Evolutionary conservation across 306 rosid genomes (phyloP).

Genomic region (Cucurbita pepo): DNA sequence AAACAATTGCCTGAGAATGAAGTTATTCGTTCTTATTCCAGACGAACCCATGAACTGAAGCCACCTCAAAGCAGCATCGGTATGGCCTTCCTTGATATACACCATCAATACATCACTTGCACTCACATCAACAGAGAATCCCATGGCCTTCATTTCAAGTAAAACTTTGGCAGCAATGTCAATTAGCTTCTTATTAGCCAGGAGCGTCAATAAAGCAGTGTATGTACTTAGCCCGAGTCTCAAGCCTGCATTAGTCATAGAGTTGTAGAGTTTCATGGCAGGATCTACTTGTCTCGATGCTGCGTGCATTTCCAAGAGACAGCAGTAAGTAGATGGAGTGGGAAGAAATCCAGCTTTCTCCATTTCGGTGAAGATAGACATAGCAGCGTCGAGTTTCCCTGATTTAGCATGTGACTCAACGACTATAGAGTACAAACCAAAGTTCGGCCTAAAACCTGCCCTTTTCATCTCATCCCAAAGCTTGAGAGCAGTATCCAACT

Average conservation of each 20-base stretch:
- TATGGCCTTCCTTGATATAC: conserved; percentile 83
- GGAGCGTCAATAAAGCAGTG: conserved; percentile 53
- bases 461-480: conserved; percentile 94
- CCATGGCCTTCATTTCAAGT: conserved; percentile 91
- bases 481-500: conserved; percentile 66
- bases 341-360: conserved; percentile 96
- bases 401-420: conserved; percentile 86
- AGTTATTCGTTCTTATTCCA: conserved; percentile 76
- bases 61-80: conserved; percentile 88
- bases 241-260: conserved; percentile 81
- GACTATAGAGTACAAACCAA: conserved; percentile 78
- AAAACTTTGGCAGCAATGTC: conserved; percentile 69
- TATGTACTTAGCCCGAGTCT: conserved; percentile 79
- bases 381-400: conserved; percentile 80
- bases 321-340: conserved; percentile 74
- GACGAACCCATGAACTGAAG: conserved; percentile 87
- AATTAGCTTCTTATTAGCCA: conserved; percentile 75
- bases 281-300: conserved; percentile 80
- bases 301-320: conserved; percentile 92
- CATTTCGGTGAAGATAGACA: conserved; percentile 79
- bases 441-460: conserved; percentile 82
- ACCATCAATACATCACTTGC: conserved; percentile 93
- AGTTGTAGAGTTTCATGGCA: conserved; percentile 80
- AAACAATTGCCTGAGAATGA: conserved; percentile 76
- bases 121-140: conserved; percentile 78